Percentiles rank a stretch among this genome's conserved stretches.
Conservation (phyloP, 805 yeast species). For the Cyberlindnera suaveolens region DNA sequence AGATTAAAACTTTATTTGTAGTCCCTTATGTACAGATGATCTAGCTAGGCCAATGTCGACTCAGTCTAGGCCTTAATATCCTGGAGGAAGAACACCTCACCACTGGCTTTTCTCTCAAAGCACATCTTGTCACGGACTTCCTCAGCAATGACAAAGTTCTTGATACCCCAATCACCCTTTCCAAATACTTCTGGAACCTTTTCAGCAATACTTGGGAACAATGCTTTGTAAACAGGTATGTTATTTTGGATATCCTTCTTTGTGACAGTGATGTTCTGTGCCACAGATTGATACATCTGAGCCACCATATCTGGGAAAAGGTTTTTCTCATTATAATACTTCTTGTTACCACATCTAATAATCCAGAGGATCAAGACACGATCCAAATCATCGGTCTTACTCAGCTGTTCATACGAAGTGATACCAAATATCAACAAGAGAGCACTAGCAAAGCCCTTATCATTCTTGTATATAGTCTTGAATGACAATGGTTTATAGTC, state of each 20-base stretch:
- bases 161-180: conserved; percentile 39
- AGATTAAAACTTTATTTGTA: neutral
- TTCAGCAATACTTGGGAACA: conserved; percentile 41
- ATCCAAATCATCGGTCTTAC: conserved; percentile 41
- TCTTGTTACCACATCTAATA: conserved; percentile 48
- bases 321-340: conserved; percentile 22
- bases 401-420: conserved; percentile 44
- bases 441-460: conserved; percentile 46
- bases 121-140: conserved; percentile 45
- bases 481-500: conserved; percentile 44
- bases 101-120: conserved; percentile 33
- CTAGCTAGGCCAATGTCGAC: too few species aligned
- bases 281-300: conserved; percentile 32
- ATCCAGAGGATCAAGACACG: conserved; percentile 59
- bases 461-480: conserved; percentile 51
- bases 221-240: conserved; percentile 44
- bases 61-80: conserved; percentile 8
- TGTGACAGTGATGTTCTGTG: conserved; percentile 33
- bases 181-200: conserved; percentile 54
- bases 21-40: neutral
- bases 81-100: conserved; percentile 31
- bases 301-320: conserved; percentile 47
- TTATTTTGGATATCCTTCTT: conserved; percentile 51
- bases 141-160: conserved; percentile 39
- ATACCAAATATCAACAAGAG: conserved; percentile 53